These are phyloP conservation scores for Crithidia acanthocephali DNA, from an alignment of 208 protist genomes.

Conservation along the genomic window DNA sequence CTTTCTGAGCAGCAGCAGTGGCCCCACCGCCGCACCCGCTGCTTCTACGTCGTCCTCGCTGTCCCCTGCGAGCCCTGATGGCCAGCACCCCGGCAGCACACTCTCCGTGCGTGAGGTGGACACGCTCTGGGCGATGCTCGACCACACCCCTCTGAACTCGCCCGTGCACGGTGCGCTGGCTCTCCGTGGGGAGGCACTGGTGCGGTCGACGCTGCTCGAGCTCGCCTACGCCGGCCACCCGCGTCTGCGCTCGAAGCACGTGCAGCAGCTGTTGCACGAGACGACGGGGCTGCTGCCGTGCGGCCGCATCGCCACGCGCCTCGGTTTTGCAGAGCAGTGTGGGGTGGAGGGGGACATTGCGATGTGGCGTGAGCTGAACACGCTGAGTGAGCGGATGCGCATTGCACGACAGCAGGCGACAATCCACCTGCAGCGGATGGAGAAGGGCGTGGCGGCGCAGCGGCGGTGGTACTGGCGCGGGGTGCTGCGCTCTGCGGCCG, in stretches of 20 bases:
- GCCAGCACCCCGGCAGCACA: neutral
- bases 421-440: constrained; percentile 72
- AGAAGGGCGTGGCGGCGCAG: constrained; percentile 81
- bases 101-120: constrained; percentile 63
- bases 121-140: constrained; percentile 73
- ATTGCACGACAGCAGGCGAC: constrained; percentile 60
- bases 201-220: constrained; percentile 53
- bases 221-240: constrained; percentile 63
- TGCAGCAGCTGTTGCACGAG: constrained; percentile 82
- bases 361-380: constrained; percentile 91
- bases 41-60: neutral
- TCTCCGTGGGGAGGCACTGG: constrained; percentile 67
- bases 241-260: constrained; percentile 81
- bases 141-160: constrained; percentile 77
- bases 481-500: constrained; percentile 63
- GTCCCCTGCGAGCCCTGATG: neutral
- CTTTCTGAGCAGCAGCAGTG: neutral
- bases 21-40: neutral
- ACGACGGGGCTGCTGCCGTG: constrained; percentile 79
- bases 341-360: constrained; percentile 70
- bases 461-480: constrained; percentile 90
- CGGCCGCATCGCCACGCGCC: constrained; percentile 57
- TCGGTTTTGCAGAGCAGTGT: constrained; percentile 78
- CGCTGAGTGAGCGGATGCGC: constrained; percentile 66
- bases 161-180: constrained; percentile 85